phyloP scores from a whole-genome alignment of 768 basidiomycete species.

The Pulveroboletus sp. region DNA sequence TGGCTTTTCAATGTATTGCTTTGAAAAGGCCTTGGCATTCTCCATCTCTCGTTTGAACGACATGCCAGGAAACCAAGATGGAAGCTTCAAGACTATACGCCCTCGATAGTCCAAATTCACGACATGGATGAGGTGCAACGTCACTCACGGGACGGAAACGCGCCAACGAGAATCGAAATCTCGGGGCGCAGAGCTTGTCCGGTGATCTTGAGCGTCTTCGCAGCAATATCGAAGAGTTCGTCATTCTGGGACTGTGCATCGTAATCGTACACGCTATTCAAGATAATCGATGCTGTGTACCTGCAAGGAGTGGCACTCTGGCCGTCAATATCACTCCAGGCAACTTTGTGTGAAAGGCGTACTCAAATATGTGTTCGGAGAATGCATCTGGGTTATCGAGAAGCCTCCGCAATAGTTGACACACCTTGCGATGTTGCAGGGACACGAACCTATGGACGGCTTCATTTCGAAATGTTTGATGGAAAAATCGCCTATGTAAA shows the following conservation, averaged over 20 bases:
- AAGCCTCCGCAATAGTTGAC: slow-evolving; percentile 31
- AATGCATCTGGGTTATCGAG: slow-evolving; percentile 31
- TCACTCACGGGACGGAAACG: slow-evolving; percentile 16
- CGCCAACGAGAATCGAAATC: slow-evolving; percentile 12
- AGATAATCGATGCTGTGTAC: slow-evolving; percentile 20
- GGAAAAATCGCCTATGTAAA: slow-evolving; percentile 27
- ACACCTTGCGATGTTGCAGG: slow-evolving; percentile 27
- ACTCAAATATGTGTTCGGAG: slow-evolving; percentile 34
- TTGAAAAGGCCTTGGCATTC: slow-evolving; percentile 8
- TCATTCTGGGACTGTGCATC: slow-evolving; percentile 11
- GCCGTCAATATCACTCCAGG: background rate
- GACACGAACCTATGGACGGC: slow-evolving; percentile 26
- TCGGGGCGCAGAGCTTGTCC: slow-evolving; percentile 15
- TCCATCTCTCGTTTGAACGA: slow-evolving; percentile 21
- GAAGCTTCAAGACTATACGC: slow-evolving; percentile 15
- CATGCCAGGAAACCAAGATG: slow-evolving; percentile 24
- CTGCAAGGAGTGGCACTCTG: background rate
- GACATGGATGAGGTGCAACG: too few species aligned
- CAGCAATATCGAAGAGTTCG: slow-evolving; percentile 10
- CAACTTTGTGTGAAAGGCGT: background rate
- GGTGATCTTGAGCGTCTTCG: slow-evolving; percentile 2
- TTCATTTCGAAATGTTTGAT: slow-evolving; percentile 22
- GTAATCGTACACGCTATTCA: slow-evolving; percentile 19
- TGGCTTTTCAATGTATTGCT: slow-evolving; percentile 13
- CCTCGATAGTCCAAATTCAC: background rate